Evolutionary conservation across 768 basidiomycete species (phyloP).

Genomic region (Lentinula detonsa): DNA sequence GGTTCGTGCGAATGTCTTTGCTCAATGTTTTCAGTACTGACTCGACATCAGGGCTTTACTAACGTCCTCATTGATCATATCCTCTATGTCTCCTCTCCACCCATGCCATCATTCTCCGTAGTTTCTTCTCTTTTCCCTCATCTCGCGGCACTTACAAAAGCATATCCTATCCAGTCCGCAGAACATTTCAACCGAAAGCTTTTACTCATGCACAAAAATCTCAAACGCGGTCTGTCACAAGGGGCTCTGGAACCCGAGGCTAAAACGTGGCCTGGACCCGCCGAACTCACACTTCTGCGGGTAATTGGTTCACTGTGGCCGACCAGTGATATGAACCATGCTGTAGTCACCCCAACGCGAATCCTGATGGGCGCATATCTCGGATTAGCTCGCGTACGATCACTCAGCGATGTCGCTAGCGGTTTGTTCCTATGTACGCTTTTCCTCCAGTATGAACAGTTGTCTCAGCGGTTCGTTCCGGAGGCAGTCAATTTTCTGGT

Average conservation of each 20-base stretch:
- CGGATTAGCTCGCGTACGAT: slow-evolving; percentile 73
- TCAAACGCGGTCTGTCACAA: slow-evolving; percentile 71
- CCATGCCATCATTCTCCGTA: slow-evolving; percentile 52
- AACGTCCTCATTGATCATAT: slow-evolving; percentile 85
- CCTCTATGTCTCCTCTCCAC: slow-evolving; percentile 64
- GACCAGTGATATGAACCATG: slow-evolving; percentile 90
- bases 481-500: slow-evolving; percentile 83
- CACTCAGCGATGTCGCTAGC: slow-evolving; percentile 67
- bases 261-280: slow-evolving; percentile 83
- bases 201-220: slow-evolving; percentile 88
- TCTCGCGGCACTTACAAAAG: slow-evolving; percentile 66
- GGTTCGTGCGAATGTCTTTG: slow-evolving; percentile 36
- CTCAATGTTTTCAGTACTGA: not conserved
- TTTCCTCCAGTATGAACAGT: slow-evolving; percentile 74
- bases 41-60: slow-evolving; percentile 49
- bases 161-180: slow-evolving; percentile 79
- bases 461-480: slow-evolving; percentile 84
- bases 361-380: slow-evolving; percentile 91
- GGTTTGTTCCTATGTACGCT: slow-evolving; percentile 89
- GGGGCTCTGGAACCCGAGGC: slow-evolving; percentile 55
- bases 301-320: slow-evolving; percentile 84
- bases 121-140: slow-evolving; percentile 72
- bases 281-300: slow-evolving; percentile 79
- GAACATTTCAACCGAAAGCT: slow-evolving; percentile 79
- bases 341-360: slow-evolving; percentile 80